These are phyloP conservation scores for Heliamphora exappendiculata DNA, from an alignment of 148 eudicot genomes.

Conservation along the genomic window DNA sequence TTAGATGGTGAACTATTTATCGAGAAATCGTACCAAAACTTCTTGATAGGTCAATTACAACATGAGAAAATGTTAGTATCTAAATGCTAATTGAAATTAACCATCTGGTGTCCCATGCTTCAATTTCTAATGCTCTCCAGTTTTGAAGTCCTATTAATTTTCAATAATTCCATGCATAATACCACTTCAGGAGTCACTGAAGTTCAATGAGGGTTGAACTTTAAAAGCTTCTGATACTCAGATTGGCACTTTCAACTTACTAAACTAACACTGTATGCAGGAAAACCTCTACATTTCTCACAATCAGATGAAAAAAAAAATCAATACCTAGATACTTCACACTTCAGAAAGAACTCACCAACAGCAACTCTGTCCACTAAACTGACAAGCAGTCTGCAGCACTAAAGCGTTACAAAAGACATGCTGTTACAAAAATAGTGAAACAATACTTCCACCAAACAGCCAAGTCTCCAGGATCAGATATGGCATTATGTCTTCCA, in stretches of 20 bases:
- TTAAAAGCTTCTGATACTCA: not conserved
- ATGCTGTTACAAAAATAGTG: not conserved
- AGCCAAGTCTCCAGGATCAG: not conserved
- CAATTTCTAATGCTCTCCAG: not conserved
- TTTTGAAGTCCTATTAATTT: not conserved
- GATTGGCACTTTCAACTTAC: not conserved
- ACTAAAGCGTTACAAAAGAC: not conserved
- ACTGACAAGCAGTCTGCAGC: not conserved
- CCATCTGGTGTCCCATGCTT: not conserved
- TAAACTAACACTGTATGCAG: not conserved
- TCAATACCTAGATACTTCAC: not conserved
- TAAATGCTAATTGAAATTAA: not conserved
- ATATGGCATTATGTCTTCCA: not conserved
- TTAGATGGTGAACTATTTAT: not conserved
- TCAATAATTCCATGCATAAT: not conserved
- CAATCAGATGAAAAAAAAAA: not conserved
- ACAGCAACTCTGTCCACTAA: not conserved
- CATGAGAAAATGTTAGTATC: not conserved
- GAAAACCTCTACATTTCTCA: not conserved
- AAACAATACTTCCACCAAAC: not conserved
- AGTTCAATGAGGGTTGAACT: not conserved
- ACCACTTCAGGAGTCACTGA: not conserved
- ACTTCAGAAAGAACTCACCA: not conserved
- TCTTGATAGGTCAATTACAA: not conserved
- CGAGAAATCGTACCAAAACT: not conserved